phyloP scores from a whole-genome alignment of 139 green algal species.

The Chlorella sp. region DNA sequence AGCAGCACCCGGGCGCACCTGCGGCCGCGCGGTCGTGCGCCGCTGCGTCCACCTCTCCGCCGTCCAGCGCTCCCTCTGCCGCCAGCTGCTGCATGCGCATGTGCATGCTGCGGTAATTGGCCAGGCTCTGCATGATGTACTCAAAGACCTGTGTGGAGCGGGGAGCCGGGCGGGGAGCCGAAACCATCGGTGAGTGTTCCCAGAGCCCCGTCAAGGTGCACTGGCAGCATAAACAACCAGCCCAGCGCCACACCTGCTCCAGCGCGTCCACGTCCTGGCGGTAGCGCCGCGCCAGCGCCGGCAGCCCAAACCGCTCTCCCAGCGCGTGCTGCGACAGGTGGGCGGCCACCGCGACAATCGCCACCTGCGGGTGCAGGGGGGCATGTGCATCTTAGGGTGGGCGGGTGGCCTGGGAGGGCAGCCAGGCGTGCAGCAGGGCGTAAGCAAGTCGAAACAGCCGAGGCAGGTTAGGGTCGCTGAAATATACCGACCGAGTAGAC shows the following conservation, averaged over 20 bases:
- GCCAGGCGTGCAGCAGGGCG: too few relatives aligned
- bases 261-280: conserved; percentile 65
- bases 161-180: background rate
- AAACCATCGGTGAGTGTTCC: background rate
- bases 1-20: background rate
- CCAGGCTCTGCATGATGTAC: conserved; percentile 81
- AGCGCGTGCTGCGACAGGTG: conserved; percentile 72
- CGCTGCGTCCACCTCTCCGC: conserved; percentile 7
- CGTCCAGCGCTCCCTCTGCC: conserved; percentile 42
- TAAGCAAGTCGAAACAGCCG: too few relatives aligned
- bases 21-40: conserved; percentile 19
- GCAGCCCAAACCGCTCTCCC: conserved; percentile 69
- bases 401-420: too few relatives aligned
- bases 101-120: conserved; percentile 71
- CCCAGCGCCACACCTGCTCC: conserved; percentile 57
- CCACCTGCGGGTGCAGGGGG: conserved; percentile 55
- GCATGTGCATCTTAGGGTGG: too few relatives aligned
- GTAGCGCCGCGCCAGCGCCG: conserved; percentile 66
- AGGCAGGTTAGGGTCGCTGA: too few relatives aligned
- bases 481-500: too few relatives aligned
- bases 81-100: conserved; percentile 48
- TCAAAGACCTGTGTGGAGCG: conserved; percentile 71
- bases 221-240: background rate
- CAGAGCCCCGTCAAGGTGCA: too few relatives aligned
- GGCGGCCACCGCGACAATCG: conserved; percentile 74